Evolutionary conservation across 2,329 filamentous ascomycete species (phyloP).

Genomic region (Epichloe hybrida): DNA sequence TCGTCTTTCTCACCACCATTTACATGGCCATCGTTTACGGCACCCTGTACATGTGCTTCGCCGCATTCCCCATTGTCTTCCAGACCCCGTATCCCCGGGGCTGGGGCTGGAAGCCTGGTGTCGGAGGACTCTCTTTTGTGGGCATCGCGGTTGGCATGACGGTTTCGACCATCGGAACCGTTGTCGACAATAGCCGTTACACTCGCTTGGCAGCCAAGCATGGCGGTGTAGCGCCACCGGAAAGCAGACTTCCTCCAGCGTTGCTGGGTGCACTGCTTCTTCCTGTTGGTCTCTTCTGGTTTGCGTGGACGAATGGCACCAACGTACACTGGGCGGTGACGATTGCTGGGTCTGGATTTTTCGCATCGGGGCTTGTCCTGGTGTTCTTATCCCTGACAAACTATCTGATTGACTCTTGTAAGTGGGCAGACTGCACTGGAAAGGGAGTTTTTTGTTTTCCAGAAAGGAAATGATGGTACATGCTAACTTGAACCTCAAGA

Average conservation of each 20-base stretch:
- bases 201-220: slow-evolving; percentile 26
- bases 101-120: slow-evolving; percentile 43
- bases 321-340: slow-evolving; percentile 44
- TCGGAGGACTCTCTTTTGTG: slow-evolving; percentile 44
- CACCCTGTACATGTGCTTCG: slow-evolving; percentile 41
- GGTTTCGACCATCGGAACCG: slow-evolving; percentile 37
- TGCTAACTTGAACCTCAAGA: slow-evolving; percentile 19
- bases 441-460: neutral
- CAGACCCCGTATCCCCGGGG: slow-evolving; percentile 24
- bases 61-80: slow-evolving; percentile 48
- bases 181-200: slow-evolving; percentile 42
- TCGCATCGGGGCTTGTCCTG: slow-evolving; percentile 45
- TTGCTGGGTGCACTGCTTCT: slow-evolving; percentile 46
- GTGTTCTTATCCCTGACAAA: slow-evolving; percentile 54
- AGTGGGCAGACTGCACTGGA: slow-evolving; percentile 6
- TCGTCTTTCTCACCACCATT: slow-evolving; percentile 47
- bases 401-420: slow-evolving; percentile 52
- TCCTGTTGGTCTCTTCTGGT: slow-evolving; percentile 50
- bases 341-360: slow-evolving; percentile 27
- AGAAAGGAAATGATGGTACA: too few species aligned
- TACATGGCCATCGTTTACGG: slow-evolving; percentile 50
- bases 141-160: slow-evolving; percentile 53
- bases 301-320: slow-evolving; percentile 48
- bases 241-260: slow-evolving; percentile 46
- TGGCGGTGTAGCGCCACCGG: slow-evolving; percentile 47